Percentiles rank a stretch among this genome's conserved stretches.
phyloP scores from a whole-genome alignment of 805 yeast species.

The Nakazawaea laoshanensis region DNA sequence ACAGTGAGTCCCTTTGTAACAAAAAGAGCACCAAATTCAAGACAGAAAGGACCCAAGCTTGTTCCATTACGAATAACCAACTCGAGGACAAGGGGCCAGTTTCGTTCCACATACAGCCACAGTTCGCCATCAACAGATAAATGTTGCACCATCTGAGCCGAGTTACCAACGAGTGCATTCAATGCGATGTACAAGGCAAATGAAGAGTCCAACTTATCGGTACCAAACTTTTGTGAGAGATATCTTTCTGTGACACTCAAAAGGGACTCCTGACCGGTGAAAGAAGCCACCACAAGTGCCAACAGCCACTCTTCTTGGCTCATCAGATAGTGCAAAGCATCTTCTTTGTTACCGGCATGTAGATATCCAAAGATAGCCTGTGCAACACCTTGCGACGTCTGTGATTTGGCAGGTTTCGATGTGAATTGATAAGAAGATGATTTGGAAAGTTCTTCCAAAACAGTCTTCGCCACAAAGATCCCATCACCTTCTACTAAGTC shows the following conservation, averaged over 20 bases:
- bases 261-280: conserved; percentile 57
- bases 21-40: conserved; percentile 44
- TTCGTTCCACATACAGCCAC: conserved; percentile 1
- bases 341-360: conserved; percentile 56
- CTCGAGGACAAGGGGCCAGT: conserved; percentile 3
- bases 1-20: conserved; percentile 20
- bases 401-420: background rate
- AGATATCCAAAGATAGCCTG: conserved; percentile 18
- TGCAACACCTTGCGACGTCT: background rate
- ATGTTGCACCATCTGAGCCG: conserved; percentile 42
- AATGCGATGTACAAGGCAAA: conserved; percentile 45
- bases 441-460: conserved; percentile 4
- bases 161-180: conserved; percentile 57
- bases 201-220: conserved; percentile 26
- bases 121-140: conserved; percentile 25
- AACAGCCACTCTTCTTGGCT: conserved; percentile 67
- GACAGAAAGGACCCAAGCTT: conserved; percentile 23
- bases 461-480: conserved; percentile 7
- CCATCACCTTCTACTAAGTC: conserved; percentile 24
- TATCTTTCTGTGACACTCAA: conserved; percentile 49
- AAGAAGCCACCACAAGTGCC: conserved; percentile 62
- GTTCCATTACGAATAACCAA: conserved; percentile 6
- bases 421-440: background rate
- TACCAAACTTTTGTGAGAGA: conserved; percentile 35
- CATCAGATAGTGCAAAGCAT: conserved; percentile 58